These are phyloP conservation scores for Sporothrix brasiliensis DNA, from an alignment of 2,329 filamentous ascomycete genomes.

Conservation along the genomic window DNA sequence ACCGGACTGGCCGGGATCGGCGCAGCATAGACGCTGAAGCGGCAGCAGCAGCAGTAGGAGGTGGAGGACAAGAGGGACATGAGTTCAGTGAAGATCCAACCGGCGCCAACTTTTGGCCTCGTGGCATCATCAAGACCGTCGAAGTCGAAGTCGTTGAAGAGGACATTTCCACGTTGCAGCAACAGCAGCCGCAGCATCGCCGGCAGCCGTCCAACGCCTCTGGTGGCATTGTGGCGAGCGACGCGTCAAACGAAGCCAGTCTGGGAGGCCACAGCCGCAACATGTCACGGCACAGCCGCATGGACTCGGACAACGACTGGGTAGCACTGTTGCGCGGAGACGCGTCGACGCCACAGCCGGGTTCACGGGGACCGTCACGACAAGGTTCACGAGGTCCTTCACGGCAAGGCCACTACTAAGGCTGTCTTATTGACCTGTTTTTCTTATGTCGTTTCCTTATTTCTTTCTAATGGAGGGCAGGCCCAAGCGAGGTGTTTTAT, in stretches of 20 bases:
- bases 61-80: background rate
- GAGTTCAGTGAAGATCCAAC: background rate
- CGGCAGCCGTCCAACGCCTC: conserved; percentile 13
- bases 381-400: conserved; percentile 17
- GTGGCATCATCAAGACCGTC: conserved; percentile 47
- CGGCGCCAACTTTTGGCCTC: conserved; percentile 39
- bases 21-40: background rate
- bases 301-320: conserved; percentile 40
- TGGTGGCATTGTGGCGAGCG: background rate
- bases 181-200: conserved; percentile 23
- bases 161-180: conserved; percentile 39
- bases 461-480: background rate
- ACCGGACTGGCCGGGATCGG: background rate
- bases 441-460: background rate
- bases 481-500: background rate
- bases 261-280: background rate
- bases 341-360: conserved; percentile 34
- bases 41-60: background rate
- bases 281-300: conserved; percentile 20
- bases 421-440: background rate
- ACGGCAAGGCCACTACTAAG: conserved; percentile 16
- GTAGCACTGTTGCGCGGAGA: conserved; percentile 38
- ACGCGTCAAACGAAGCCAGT: background rate
- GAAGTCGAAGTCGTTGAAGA: conserved; percentile 45
- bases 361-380: conserved; percentile 15